A percentile compares a stretch with the other conserved stretches of the same genome.
These are phyloP conservation scores for Fusarium humuli DNA, from an alignment of 2,329 filamentous ascomycete genomes.

Conservation along the genomic window DNA sequence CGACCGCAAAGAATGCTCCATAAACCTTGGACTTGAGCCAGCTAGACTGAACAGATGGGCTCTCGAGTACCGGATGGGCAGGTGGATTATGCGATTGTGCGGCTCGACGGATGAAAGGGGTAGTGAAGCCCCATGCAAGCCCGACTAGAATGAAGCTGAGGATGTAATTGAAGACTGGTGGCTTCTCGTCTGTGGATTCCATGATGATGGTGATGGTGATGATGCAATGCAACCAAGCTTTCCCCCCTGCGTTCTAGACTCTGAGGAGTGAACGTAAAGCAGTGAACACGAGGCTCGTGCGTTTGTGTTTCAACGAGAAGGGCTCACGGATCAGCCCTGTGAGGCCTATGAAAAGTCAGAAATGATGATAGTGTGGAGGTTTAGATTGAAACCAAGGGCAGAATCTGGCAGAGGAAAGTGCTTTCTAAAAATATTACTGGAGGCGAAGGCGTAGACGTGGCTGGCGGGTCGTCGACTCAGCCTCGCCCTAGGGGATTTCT, in stretches of 20 bases:
- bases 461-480: conserved; percentile 35
- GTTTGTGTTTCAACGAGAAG: conserved; percentile 7
- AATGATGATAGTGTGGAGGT: conserved; percentile 33
- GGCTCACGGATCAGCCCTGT: conserved; percentile 17
- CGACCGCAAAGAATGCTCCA: conserved; percentile 76
- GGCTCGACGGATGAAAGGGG: conserved; percentile 89
- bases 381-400: conserved; percentile 27
- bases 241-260: conserved; percentile 26
- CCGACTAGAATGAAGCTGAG: conserved; percentile 92
- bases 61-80: conserved; percentile 65
- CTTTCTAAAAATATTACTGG: conserved; percentile 42
- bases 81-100: conserved; percentile 79
- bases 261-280: conserved; percentile 19
- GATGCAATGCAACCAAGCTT: conserved; percentile 17
- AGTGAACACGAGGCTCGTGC: conserved; percentile 40
- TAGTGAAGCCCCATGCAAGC: conserved; percentile 92
- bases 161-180: conserved; percentile 80
- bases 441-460: conserved; percentile 35
- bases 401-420: conserved; percentile 28
- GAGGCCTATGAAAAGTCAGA: conserved; percentile 27
- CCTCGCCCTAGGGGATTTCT: conserved; percentile 37
- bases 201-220: conserved; percentile 16
- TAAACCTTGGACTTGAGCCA: conserved; percentile 73
- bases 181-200: conserved; percentile 48
- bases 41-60: conserved; percentile 64